Conservation (phyloP, 768 basidiomycete species). For the Tylopilus sp. region DNA sequence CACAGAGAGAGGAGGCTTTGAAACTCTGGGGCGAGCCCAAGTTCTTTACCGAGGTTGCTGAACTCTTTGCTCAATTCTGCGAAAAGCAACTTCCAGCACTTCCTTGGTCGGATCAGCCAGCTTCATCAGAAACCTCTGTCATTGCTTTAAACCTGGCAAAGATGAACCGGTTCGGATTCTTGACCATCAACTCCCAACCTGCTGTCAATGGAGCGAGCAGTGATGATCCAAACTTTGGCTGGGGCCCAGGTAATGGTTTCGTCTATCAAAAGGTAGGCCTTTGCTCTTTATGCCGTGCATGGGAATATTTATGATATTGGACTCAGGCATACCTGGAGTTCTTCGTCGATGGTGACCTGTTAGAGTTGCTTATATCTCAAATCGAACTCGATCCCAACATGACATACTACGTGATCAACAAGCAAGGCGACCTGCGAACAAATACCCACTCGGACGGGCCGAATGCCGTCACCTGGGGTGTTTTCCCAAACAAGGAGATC, state of each 20-base stretch:
- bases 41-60: slow-evolving; percentile 57
- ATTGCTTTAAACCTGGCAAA: slow-evolving; percentile 77
- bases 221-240: slow-evolving; percentile 83
- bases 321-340: slow-evolving; percentile 91
- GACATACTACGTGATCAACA: slow-evolving; percentile 98
- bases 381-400: slow-evolving; percentile 86
- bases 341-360: slow-evolving; percentile 76
- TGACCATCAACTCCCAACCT: slow-evolving; percentile 97
- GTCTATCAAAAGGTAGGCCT: slow-evolving; percentile 85
- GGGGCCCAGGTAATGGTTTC: slow-evolving; percentile 92
- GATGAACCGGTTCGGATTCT: slow-evolving; percentile 88
- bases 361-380: slow-evolving; percentile 67
- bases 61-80: slow-evolving; percentile 86
- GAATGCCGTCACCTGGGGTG: slow-evolving; percentile 98
- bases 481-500: slow-evolving; percentile 96
- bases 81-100: slow-evolving; percentile 65
- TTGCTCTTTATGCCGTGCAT: not conserved
- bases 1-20: slow-evolving; percentile 84
- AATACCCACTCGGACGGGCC: slow-evolving; percentile 95
- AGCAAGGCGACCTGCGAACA: slow-evolving; percentile 88
- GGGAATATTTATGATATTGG: not conserved
- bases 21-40: slow-evolving; percentile 86
- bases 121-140: slow-evolving; percentile 75
- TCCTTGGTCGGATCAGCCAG: slow-evolving; percentile 94
- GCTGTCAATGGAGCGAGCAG: slow-evolving; percentile 88